Evolutionary conservation across 345 rosid species (phyloP).

Genomic region (Hibiscus mutabilis): DNA sequence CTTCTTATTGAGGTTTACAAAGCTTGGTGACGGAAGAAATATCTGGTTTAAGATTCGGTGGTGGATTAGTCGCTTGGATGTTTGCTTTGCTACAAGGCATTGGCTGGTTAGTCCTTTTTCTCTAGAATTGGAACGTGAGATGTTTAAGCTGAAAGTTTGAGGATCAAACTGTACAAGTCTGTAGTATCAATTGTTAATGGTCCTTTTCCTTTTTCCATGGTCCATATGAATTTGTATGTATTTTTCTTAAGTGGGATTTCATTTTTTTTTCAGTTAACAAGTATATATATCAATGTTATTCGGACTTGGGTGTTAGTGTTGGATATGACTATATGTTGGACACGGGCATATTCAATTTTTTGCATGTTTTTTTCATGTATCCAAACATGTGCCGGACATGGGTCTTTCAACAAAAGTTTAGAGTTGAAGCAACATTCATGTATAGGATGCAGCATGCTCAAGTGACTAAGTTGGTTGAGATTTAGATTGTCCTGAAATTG

Average conservation of each 20-base stretch:
- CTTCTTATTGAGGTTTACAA: conserved; percentile 58
- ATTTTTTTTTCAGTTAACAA: neutral
- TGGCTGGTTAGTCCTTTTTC: conserved; percentile 72
- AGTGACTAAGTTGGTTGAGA: too few species aligned
- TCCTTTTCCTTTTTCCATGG: neutral
- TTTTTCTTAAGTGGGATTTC: neutral
- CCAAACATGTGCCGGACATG: neutral
- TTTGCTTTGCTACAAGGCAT: conserved; percentile 88
- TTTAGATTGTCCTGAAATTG: too few species aligned
- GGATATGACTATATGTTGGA: neutral
- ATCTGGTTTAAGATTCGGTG: conserved; percentile 76
- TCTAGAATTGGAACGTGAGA: neutral
- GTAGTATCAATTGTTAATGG: neutral
- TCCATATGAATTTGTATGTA: neutral
- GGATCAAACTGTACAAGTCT: neutral
- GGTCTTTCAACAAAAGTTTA: too few species aligned
- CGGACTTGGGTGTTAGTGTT: neutral
- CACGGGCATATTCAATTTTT: neutral
- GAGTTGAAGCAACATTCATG: too few species aligned
- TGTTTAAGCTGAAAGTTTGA: neutral
- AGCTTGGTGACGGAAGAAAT: conserved; percentile 65
- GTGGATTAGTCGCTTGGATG: conserved; percentile 88
- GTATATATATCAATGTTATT: neutral
- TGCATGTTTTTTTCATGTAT: neutral
- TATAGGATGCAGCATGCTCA: too few species aligned